phyloP scores from a whole-genome alignment of 805 yeast genomes.

The Zygosaccharomyces lentus region DNA sequence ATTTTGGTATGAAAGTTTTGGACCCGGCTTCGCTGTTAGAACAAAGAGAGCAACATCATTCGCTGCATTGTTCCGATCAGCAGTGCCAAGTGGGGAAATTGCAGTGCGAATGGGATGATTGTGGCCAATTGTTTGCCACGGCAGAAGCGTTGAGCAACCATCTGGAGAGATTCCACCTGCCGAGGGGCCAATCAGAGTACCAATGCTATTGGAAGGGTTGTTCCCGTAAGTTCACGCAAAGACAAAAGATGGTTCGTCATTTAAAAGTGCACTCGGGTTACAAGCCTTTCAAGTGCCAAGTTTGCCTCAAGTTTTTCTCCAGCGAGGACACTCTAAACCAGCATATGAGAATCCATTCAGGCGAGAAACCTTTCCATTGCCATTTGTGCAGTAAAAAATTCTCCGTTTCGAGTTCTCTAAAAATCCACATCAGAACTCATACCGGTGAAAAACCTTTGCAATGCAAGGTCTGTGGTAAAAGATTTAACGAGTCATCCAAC shows the following conservation, averaged over 20 bases:
- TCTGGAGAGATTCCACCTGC: slow-evolving; percentile 62
- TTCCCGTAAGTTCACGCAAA: slow-evolving; percentile 65
- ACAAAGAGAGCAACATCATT: slow-evolving; percentile 16
- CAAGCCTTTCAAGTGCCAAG: slow-evolving; percentile 68
- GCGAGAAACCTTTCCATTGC: slow-evolving; percentile 83
- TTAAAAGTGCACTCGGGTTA: slow-evolving; percentile 82
- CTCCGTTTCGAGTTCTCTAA: slow-evolving; percentile 76
- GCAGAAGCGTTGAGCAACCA: slow-evolving; percentile 70
- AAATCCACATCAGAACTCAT: slow-evolving; percentile 80
- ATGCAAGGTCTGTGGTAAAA: slow-evolving; percentile 78
- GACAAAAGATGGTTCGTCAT: slow-evolving; percentile 84
- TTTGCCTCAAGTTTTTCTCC: slow-evolving; percentile 70
- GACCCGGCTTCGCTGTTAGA: slow-evolving; percentile 18
- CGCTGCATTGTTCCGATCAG: slow-evolving; percentile 14
- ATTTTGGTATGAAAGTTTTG: slow-evolving; percentile 29
- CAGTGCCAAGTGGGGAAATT: background rate
- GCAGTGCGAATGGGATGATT: slow-evolving; percentile 37
- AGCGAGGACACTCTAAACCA: slow-evolving; percentile 73
- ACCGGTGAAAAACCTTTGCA: slow-evolving; percentile 84
- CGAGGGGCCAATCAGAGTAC: slow-evolving; percentile 66
- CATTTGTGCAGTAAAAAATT: slow-evolving; percentile 68
- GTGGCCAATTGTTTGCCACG: slow-evolving; percentile 47
- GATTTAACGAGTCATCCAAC: slow-evolving; percentile 86
- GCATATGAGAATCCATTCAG: slow-evolving; percentile 81
- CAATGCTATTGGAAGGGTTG: slow-evolving; percentile 79